A percentile compares a stretch with the other conserved stretches of the same genome.
Evolutionary conservation across 306 rosid genomes (phyloP).

Genomic region (Cucumis hystrix): DNA sequence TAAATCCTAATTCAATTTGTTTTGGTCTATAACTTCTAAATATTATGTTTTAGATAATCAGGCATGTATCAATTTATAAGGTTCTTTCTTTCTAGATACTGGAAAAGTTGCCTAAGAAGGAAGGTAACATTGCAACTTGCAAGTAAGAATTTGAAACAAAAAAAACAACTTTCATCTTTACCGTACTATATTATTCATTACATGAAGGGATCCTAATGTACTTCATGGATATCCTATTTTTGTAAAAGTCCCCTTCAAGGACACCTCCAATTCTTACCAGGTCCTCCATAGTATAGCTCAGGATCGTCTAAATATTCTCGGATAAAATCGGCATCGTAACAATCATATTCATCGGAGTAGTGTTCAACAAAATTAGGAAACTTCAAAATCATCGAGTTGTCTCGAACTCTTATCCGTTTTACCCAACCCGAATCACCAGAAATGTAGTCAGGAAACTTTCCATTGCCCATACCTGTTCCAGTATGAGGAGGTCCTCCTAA

Average conservation of each 20-base stretch:
- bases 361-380: constrained; percentile 21
- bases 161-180: not conserved
- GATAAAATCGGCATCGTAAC: constrained; percentile 18
- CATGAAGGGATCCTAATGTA: not conserved
- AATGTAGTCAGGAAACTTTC: constrained; percentile 15
- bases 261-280: constrained; percentile 34
- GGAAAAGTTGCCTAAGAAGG: not conserved
- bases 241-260: constrained; percentile 15
- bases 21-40: not conserved
- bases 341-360: constrained; percentile 33
- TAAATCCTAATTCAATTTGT: not conserved
- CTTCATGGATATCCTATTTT: not conserved
- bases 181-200: not conserved
- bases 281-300: constrained; percentile 53
- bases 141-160: not conserved
- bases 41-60: too few relatives aligned
- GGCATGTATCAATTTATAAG: too few relatives aligned
- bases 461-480: constrained; percentile 45
- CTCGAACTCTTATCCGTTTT: constrained; percentile 44
- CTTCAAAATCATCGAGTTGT: constrained; percentile 31
- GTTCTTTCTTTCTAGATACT: not conserved
- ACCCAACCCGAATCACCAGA: constrained; percentile 3
- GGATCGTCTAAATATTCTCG: constrained; percentile 46
- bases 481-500: constrained; percentile 41
- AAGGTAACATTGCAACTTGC: not conserved